Evolutionary conservation across 2,329 filamentous ascomycete genomes (phyloP).

Genomic region (Trichoderma sp.): DNA sequence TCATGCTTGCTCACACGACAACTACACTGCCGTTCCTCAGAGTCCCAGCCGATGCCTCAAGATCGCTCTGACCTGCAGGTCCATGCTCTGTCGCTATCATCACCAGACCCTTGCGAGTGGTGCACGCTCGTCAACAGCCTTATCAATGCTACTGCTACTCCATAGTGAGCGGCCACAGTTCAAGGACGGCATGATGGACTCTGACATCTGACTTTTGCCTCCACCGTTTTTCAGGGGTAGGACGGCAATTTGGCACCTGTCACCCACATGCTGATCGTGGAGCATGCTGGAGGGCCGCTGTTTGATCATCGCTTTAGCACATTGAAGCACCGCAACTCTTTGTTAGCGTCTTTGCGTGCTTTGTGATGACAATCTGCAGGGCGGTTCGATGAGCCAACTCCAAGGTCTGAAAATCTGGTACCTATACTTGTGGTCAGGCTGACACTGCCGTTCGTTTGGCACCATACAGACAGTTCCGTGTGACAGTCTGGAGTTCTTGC

Average conservation of each 20-base stretch:
- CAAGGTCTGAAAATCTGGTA: too few species aligned
- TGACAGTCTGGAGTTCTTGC: background rate
- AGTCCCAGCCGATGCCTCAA: background rate
- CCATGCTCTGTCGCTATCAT: slow-evolving; percentile 15
- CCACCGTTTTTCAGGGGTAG: slow-evolving; percentile 11
- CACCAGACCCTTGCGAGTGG: background rate
- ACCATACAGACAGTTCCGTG: too few species aligned
- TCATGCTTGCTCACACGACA: slow-evolving; percentile 5
- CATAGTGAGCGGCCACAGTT: background rate
- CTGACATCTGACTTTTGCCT: slow-evolving; percentile 1
- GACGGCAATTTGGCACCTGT: slow-evolving; percentile 18
- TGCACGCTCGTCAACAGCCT: background rate
- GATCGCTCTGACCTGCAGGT: slow-evolving; percentile 6
- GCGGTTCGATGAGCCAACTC: too few species aligned
- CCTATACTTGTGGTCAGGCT: background rate
- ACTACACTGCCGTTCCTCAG: slow-evolving; percentile 2
- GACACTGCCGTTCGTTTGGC: background rate
- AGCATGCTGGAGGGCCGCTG: background rate
- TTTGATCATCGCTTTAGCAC: slow-evolving; percentile 24
- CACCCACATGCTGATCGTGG: slow-evolving; percentile 17
- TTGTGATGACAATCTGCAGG: too few species aligned
- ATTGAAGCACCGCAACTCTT: slow-evolving; percentile 3
- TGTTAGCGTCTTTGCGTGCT: too few species aligned
- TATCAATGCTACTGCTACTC: slow-evolving; percentile 1
- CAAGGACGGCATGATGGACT: background rate